Evolutionary conservation across 2,329 filamentous ascomycete genomes (phyloP), one percentile per base, ranked within the genome.

Genomic region (Aspergillus fischeri): DNA sequence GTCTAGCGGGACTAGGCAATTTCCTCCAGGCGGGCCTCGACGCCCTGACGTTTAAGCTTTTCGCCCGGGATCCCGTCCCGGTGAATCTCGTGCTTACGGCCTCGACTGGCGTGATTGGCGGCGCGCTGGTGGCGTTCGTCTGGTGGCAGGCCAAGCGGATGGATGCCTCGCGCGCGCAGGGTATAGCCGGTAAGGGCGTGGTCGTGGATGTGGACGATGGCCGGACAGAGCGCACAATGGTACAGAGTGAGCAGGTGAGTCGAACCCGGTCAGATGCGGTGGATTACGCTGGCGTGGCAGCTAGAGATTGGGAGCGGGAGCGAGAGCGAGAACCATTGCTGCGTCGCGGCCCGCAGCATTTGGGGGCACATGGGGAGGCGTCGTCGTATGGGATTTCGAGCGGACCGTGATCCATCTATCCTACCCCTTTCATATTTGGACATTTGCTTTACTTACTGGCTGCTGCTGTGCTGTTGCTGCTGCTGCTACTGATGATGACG

Each of bases 11-110:
- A 0, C 72, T 96, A 0, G 82, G 92, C 67, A 96, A 95, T 74
- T 92, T 97, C 68, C 84, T 84, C 1, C 91, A 96, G 76, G 88
- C 87, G 4, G 91, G 84, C 0, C 80, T 96, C 35, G 92, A 96
- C 71, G 84, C 87, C 25, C 71, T 93, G 38, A 91, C 92, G 44
- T 90, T 95, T 68, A 80, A 84, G 55, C 81, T 81, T 0, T 96
- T 93, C 68, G 65, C 78, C 24, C 85, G 86, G 4, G 81, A 95
- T 70, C 92, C 92, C 0, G 77, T 90, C 0, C 91, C 91, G 0
- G 87, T 95, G 11, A 94, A 96, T 70, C 52, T 89, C 2, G 79
- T 88, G 0, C 73, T 96, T 21, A 74, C 93, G 50, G 68, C 74
- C 0, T 56, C 84, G 0, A 90, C 87, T 0, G 70, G 89, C 8